Conservation (phyloP, 2,329 filamentous ascomycete species). For the Fusarium siculi region DNA sequence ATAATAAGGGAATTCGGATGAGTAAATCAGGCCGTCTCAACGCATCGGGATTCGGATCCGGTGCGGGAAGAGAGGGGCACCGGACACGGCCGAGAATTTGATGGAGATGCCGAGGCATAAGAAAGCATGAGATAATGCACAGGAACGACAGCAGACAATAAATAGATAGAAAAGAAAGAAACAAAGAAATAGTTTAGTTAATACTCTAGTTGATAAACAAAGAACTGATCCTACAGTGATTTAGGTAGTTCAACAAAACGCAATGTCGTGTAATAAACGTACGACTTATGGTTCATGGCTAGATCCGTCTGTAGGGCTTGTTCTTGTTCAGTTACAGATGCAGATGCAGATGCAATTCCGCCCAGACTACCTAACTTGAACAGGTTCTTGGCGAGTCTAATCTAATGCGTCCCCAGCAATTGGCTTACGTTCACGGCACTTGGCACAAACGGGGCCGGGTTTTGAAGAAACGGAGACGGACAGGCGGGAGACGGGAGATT, state of each 20-base stretch:
- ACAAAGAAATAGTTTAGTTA: background rate
- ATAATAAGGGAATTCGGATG: background rate
- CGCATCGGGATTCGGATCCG: slow-evolving; percentile 5
- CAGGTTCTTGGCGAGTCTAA: background rate
- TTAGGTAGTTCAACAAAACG: background rate
- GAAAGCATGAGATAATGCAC: background rate
- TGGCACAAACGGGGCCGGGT: background rate
- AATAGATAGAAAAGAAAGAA: background rate
- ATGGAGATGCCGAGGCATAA: background rate
- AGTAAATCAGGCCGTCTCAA: background rate
- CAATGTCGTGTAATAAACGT: background rate
- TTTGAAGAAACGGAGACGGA: background rate
- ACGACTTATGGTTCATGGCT: background rate
- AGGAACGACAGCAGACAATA: background rate
- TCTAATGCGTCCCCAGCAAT: background rate
- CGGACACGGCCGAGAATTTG: background rate
- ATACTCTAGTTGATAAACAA: background rate
- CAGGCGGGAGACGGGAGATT: background rate
- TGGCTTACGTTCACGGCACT: slow-evolving; percentile 7
- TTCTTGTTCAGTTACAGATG: background rate
- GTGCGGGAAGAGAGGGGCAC: background rate
- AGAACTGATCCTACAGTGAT: background rate
- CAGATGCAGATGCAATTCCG: background rate
- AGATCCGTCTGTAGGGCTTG: background rate
- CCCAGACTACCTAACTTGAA: background rate